A percentile compares a stretch with the other conserved stretches of the same genome.
These are phyloP conservation scores for Umbilicus rupestris DNA, from an alignment of 164 flowering plant genomes.

Conservation along the genomic window DNA sequence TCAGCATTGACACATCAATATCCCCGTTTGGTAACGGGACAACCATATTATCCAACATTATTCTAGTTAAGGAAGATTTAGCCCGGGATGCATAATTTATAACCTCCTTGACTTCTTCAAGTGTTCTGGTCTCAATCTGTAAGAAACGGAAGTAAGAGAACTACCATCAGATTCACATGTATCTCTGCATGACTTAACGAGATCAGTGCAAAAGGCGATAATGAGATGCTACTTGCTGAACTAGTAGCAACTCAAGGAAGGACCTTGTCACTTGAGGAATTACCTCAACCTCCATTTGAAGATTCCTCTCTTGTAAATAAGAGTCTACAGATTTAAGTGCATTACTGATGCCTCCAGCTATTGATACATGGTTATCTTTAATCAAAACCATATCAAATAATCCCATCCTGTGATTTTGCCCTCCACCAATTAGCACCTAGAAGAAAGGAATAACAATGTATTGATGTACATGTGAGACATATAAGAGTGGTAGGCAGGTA, in stretches of 20 bases:
- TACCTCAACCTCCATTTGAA: constrained; percentile 92
- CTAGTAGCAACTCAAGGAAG: not conserved
- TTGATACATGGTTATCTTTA: constrained; percentile 90
- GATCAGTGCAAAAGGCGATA: not conserved
- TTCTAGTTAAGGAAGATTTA: constrained; percentile 64
- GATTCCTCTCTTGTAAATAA: constrained; percentile 52
- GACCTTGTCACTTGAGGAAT: not conserved
- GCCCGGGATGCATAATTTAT: constrained; percentile 55
- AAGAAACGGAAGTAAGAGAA: not conserved
- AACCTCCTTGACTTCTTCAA: constrained; percentile 84
- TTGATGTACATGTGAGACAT: not conserved
- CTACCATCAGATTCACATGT: not conserved
- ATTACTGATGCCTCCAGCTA: constrained; percentile 69
- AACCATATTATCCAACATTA: constrained; percentile 98
- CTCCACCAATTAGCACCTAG: constrained; percentile 94
- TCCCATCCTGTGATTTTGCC: constrained; percentile 86
- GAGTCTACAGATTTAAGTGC: constrained; percentile 68
- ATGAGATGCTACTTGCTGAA: not conserved
- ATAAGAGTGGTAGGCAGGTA: not conserved
- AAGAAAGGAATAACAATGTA: constrained; percentile 1
- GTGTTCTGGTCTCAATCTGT: constrained; percentile 90
- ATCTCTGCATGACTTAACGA: not conserved
- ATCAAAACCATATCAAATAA: constrained; percentile 96
- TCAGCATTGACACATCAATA: constrained; percentile 82
- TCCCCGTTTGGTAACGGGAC: constrained; percentile 71